phyloP scores from a whole-genome alignment of 169 alveolate genomes.

The Eimeria necatrix region DNA sequence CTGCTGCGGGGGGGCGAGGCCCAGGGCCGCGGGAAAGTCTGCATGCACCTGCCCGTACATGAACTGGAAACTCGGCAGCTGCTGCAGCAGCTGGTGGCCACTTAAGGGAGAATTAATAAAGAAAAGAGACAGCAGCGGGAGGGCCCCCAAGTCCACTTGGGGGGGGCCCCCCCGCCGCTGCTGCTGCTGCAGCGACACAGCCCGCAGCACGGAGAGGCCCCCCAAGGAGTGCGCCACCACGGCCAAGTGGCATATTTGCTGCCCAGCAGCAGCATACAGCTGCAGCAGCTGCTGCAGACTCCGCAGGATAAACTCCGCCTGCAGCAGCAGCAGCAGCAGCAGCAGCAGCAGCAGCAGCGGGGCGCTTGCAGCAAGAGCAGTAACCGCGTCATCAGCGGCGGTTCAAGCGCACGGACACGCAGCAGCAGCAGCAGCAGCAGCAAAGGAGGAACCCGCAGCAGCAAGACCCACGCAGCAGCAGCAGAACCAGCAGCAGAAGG shows the following conservation, averaged over 20 bases:
- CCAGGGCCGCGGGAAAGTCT: constrained; percentile 10
- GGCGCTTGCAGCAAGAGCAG: too few relatives aligned
- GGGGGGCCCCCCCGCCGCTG: neutral
- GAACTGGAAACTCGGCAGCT: neutral
- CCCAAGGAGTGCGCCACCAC: constrained; percentile 29
- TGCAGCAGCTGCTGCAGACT: constrained; percentile 43
- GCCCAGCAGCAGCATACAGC: neutral
- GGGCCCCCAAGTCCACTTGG: neutral
- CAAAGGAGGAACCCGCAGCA: too few relatives aligned
- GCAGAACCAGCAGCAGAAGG: too few relatives aligned
- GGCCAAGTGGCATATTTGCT: neutral
- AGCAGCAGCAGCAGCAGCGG: neutral
- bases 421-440: constrained; percentile 20
- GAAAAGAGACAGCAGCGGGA: neutral
- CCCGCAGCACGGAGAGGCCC: constrained; percentile 35
- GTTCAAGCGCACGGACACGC: neutral
- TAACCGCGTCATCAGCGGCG: too few relatives aligned
- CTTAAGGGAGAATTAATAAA: constrained; percentile 1
- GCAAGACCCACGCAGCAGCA: too few relatives aligned
- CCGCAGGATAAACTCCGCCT: constrained; percentile 29
- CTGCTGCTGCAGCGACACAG: constrained; percentile 32
- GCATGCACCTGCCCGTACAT: constrained; percentile 43
- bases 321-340: neutral
- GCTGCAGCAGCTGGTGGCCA: constrained; percentile 56
- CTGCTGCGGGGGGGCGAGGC: neutral